Conservation (phyloP, 345 rosid genomes). For the Xanthoceras sorbifolium region DNA sequence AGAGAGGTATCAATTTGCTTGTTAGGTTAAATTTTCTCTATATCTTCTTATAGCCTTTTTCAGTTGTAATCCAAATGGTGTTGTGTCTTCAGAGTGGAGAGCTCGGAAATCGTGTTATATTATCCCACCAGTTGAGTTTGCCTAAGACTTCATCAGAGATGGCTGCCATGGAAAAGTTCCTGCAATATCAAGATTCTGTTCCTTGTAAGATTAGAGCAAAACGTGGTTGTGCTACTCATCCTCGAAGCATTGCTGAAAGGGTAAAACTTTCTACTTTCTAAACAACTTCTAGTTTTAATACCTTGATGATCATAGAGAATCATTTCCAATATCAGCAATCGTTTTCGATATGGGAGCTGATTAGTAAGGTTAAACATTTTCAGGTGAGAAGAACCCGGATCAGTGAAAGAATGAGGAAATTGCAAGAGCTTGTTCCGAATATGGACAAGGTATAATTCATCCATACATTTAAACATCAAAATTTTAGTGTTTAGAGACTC, state of each 20-base stretch:
- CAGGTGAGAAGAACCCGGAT: conserved; percentile 96
- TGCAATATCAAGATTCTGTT: conserved; percentile 81
- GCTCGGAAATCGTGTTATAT: conserved; percentile 32
- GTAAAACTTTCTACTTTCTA: conserved; percentile 35
- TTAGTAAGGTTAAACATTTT: no score
- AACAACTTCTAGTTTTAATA: background rate
- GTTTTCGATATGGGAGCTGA: no score
- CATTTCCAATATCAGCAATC: background rate
- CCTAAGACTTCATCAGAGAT: conserved; percentile 60
- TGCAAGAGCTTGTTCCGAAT: conserved; percentile 94
- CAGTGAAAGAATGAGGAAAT: conserved; percentile 94
- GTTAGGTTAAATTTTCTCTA: background rate
- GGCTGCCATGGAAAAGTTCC: conserved; percentile 65
- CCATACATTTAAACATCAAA: background rate
- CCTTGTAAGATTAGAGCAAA: conserved; percentile 96
- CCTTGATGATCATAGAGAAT: background rate
- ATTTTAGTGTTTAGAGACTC: background rate
- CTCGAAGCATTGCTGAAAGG: conserved; percentile 98
- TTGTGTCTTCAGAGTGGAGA: conserved; percentile 41
- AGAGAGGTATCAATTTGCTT: conserved; percentile 46
- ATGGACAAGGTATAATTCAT: conserved; percentile 80
- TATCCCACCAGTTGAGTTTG: conserved; percentile 57
- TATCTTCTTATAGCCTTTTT: background rate
- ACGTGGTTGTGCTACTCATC: conserved; percentile 99
- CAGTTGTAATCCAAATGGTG: conserved; percentile 17